Percentiles rank a stretch among this genome's conserved stretches.
Conservation (phyloP, 768 basidiomycete species). For the Mycena rebaudengoi region DNA sequence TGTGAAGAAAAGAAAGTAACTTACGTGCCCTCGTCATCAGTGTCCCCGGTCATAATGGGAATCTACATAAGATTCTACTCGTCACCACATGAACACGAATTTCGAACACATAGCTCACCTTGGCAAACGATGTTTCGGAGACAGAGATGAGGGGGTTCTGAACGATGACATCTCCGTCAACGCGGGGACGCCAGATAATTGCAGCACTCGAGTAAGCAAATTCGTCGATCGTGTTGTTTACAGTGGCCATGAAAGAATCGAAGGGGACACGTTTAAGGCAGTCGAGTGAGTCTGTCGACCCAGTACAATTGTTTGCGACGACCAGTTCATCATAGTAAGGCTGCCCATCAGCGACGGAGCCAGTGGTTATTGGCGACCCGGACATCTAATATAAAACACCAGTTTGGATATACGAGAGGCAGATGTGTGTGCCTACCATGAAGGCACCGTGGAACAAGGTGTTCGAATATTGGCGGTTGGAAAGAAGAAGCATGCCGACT, state of each 20-base stretch:
- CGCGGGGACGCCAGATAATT: slow-evolving; percentile 46
- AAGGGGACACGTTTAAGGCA: slow-evolving; percentile 45
- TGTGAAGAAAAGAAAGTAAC: neutral
- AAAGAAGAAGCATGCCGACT: neutral
- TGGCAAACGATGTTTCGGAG: slow-evolving; percentile 42
- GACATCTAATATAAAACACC: neutral
- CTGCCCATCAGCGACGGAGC: slow-evolving; percentile 12
- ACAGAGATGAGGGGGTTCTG: slow-evolving; percentile 43
- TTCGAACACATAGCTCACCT: slow-evolving; percentile 27
- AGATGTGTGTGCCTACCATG: slow-evolving; percentile 5
- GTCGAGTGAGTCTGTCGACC: slow-evolving; percentile 35
- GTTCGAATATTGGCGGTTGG: slow-evolving; percentile 3
- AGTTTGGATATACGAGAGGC: neutral
- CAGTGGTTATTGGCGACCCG: neutral
- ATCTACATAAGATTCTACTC: neutral
- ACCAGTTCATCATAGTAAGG: slow-evolving; percentile 10
- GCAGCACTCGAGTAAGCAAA: slow-evolving; percentile 40
- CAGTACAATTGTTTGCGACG: slow-evolving; percentile 30
- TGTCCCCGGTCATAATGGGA: slow-evolving; percentile 10
- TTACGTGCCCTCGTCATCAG: slow-evolving; percentile 22
- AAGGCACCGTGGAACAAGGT: slow-evolving; percentile 12
- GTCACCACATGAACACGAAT: neutral
- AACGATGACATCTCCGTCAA: slow-evolving; percentile 48
- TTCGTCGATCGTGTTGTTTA: slow-evolving; percentile 41
- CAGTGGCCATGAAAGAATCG: slow-evolving; percentile 37